These are phyloP conservation scores for Rhodotorula sp. DNA, from an alignment of 1,284 basidiomycete species.

Conservation along the genomic window DNA sequence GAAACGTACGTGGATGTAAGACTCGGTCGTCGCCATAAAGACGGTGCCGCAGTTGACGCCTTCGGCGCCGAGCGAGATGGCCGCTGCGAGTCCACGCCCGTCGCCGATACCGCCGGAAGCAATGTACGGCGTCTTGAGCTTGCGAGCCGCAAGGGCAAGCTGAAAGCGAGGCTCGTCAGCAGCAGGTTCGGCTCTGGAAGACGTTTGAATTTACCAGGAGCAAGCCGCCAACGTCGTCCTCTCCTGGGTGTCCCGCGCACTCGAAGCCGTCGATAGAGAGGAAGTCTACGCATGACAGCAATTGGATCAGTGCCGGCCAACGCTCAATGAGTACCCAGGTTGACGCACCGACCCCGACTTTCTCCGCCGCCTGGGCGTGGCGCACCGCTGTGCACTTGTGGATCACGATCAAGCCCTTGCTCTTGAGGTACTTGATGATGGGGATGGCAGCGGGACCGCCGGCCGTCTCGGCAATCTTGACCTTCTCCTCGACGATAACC, in stretches of 20 bases:
- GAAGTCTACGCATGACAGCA: conserved; percentile 62
- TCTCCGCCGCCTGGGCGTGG: conserved; percentile 68
- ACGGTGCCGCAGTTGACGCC: conserved; percentile 55
- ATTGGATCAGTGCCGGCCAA: not conserved
- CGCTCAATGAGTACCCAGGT: not conserved
- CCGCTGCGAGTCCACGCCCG: conserved; percentile 73
- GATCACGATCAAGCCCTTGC: conserved; percentile 40
- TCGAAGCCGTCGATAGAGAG: conserved; percentile 87
- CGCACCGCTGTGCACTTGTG: conserved; percentile 56
- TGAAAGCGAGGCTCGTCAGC: conserved; percentile 46
- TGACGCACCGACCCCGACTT: conserved; percentile 21
- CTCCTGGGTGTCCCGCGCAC: conserved; percentile 87
- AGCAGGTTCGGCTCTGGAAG: not conserved
- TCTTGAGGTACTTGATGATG: conserved; percentile 43
- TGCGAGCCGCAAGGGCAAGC: conserved; percentile 83
- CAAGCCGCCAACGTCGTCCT: conserved; percentile 90
- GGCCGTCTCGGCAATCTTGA: conserved; percentile 87
- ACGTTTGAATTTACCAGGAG: conserved; percentile 63
- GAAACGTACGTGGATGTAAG: conserved; percentile 24
- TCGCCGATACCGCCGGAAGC: conserved; percentile 62
- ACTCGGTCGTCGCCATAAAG: conserved; percentile 44
- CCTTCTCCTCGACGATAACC: conserved; percentile 83
- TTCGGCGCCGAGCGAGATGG: conserved; percentile 68
- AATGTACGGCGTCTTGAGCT: conserved; percentile 80
- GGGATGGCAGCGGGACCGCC: conserved; percentile 55